Evolutionary conservation across 108 stramenopile species (phyloP), one percentile per base, ranked within the genome.

Genomic region (Pseudonitzschia multiseries): DNA sequence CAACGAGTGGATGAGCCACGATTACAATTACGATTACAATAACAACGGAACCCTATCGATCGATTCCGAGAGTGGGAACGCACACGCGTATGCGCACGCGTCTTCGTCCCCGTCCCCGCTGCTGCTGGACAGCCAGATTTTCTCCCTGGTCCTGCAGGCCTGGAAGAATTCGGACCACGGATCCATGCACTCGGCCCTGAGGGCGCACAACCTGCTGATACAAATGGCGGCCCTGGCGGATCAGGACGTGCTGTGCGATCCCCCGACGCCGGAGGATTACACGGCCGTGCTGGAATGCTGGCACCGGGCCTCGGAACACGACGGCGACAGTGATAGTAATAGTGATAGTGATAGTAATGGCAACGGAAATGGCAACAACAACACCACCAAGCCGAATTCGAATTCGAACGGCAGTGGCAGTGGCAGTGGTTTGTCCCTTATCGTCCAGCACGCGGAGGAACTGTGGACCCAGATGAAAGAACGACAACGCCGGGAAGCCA

Each of bases 241-340:
- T 48, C 44, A 72, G 59, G 71, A 71, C n/a, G 29, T 72, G 18
- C 56, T 78, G 48, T 65, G 32, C 15, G 66, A 72, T 36, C 44
- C 44, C 28, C 77, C 77, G 2, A 48, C 59, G 0, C 22, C 51
- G n/a, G 50, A 68, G 21, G 77, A 78, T 52, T 78, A 72, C 67
- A 57, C 65, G 67, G 66, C 71, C 50, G 77, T 78, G 9, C 46
- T 78, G 71, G 77, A 78, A 62, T 72, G 71, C 50, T 78, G 71
- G 71, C 26, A 50, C 46, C 43, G 24, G 43, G 61, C 66, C 27
- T 61, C 27, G 46, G 32, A 57, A 15, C 13, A 56, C 28, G 31
- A 48, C 2, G n/a, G 53, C 5, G 4, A n/a, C n/a, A n/a, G n/a
- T n/a, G n/a, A n/a, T n/a, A n/a, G n/a, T n/a, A n/a, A n/a, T n/a